Evolutionary conservation across 1,139 yeast genomes (phyloP), one percentile per base, ranked within the genome.

Genomic region (Lodderomyces jiufengensis): DNA sequence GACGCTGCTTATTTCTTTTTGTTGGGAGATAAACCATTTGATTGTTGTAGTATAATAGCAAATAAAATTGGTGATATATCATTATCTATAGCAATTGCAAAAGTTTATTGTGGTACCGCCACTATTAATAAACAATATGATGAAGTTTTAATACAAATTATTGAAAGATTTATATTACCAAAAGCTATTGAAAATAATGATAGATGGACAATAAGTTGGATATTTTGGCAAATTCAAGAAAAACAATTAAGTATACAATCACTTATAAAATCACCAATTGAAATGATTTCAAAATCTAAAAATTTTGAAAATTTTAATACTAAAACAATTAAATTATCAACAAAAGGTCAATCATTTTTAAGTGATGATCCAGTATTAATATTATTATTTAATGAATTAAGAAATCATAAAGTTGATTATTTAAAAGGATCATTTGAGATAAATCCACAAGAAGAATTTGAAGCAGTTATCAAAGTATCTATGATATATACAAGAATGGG

Each of bases 1-100:
- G 95, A 90, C 57, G 95, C 97, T 0, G 97, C 97, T 0, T 80
- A 84, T 24, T 90, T 92, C 55, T 92, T 92, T 58, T 60, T 92
- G 26, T 66, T 92, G n/a, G 96, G 84, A 0, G 92, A 73, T 38
- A 68, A 87, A 1, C 61, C 86, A 13, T 74, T 73, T 38, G 98
- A 92, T 57, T 80, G 90, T 38, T 83, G 85, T 29, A 78, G 73
- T 52, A 90, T 87, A 0, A 53, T 92, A 27, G 73, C 84, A 16
- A 76, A 68, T 36, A 83, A 87, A 51, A 58, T 86, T 29, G 57
- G 73, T 1, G 95, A 90, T 53, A 47, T 79, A 7, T 76, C 79
- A 31, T 63, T 92, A 38, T 95, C 97, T 0, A 66, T 92, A 34
- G 84, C 86, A 0, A 79, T 90, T 27, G 84, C 95, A 4, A 73